A percentile compares a stretch with the other conserved stretches of the same genome.
These are phyloP conservation scores for Solanum ahanhuiri DNA, from an alignment of 257 asterid species.

Conservation along the genomic window DNA sequence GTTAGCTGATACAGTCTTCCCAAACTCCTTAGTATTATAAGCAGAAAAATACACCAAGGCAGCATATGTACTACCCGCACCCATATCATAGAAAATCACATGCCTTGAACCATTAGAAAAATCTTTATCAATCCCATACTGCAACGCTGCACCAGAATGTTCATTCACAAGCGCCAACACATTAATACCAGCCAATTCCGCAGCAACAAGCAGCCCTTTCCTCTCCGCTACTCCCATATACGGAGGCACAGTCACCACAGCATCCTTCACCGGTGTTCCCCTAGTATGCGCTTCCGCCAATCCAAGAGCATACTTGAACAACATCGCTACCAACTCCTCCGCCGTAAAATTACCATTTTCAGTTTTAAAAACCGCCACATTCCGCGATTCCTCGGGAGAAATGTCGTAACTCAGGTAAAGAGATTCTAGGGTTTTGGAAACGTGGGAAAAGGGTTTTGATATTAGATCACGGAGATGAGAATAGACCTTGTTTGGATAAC, in stretches of 20 bases:
- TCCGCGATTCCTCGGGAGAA: constrained; percentile 32
- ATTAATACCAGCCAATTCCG: constrained; percentile 88
- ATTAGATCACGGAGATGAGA: constrained; percentile 61
- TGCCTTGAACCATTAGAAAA: constrained; percentile 76
- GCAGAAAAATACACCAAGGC: constrained; percentile 90
- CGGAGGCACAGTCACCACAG: constrained; percentile 86
- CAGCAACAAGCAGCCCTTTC: constrained; percentile 63
- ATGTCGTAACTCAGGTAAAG: constrained; percentile 42
- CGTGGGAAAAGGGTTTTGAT: constrained; percentile 43
- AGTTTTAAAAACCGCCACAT: constrained; percentile 37
- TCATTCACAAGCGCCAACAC: constrained; percentile 85
- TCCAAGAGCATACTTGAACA: constrained; percentile 58
- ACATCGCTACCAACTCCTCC: constrained; percentile 92
- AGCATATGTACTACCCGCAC: constrained; percentile 89
- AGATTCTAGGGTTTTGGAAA: constrained; percentile 20
- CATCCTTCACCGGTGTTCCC: constrained; percentile 55
- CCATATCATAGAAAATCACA: constrained; percentile 94
- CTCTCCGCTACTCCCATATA: constrained; percentile 86
- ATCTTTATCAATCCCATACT: constrained; percentile 96
- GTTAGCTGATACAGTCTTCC: constrained; percentile 69
- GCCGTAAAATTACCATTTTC: constrained; percentile 45
- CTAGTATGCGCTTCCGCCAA: constrained; percentile 71
- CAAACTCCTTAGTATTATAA: constrained; percentile 68
- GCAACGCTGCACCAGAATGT: constrained; percentile 95
- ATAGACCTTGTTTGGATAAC: constrained; percentile 74